Base-by-base conservation (phyloP, 345 rosid genomes). In the Turnera subulata region DNA sequence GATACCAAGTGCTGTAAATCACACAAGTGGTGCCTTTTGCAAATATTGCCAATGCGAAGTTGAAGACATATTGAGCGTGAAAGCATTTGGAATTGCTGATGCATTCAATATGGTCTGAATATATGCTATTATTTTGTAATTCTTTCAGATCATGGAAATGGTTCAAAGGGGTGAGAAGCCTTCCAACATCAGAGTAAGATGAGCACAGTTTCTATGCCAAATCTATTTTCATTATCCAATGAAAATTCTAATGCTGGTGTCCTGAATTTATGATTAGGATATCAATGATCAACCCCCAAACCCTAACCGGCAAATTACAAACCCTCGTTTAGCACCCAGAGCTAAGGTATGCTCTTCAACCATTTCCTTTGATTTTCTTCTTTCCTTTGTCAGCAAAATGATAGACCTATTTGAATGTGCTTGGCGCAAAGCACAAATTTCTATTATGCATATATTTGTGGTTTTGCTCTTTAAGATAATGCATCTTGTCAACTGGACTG, bases 141-240 rank as follows among this genome's bases (percentile, higher is more conserved):
- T 45, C 21, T 53, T 74, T 76, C 82, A 94, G 97, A 88, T 88
- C 59, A 82, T 90, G 95, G 80, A 77, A 52, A 90, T 94, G 99
- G 73, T 94, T 57, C 96, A 80, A 66, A 82, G 97, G 76, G 97
- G 97, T 69, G 97, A 90, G 84, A 84, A 73, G 73, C 99, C 97
- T 69, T 72, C 96, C 6, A 94, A 85, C 70, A 77, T 90, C 74
- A 87, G 82, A 80, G 99, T 90, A 70, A 59, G 43, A 38, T 49
- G 26, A 7, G 56, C 16, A n/a, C 1, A 15, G 46, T 66, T 47
- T 19, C 11, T 59, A 23, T 37, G 38, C 63, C 63, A 46, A 53
- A 49, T 56, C 58, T 55, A 45, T 18, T 71, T 55, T 11, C 12
- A 58, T 58, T 63, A 17, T 17, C 62, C 26, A 52, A 29, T 47